phyloP scores from a whole-genome alignment of 2,329 filamentous ascomycete species.

The Gnomoniopsis smithogilvyi region DNA sequence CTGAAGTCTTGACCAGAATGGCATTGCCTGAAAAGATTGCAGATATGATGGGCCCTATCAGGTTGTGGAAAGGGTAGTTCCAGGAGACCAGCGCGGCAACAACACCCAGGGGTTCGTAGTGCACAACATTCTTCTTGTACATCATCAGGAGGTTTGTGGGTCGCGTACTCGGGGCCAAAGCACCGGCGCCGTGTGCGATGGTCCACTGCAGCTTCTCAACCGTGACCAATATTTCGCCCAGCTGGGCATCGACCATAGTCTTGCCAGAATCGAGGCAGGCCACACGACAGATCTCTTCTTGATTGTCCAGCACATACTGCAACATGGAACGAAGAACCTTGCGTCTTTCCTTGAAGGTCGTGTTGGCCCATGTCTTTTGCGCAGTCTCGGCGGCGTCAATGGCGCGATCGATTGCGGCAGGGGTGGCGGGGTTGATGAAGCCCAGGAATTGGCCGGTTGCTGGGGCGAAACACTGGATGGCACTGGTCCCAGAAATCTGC shows the following conservation, averaged over 20 bases:
- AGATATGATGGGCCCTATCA: slow-evolving; percentile 20
- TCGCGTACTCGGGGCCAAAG: slow-evolving; percentile 66
- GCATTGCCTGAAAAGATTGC: slow-evolving; percentile 62
- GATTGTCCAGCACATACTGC: slow-evolving; percentile 81
- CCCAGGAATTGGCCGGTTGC: slow-evolving; percentile 85
- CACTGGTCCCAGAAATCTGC: slow-evolving; percentile 58
- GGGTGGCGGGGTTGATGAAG: slow-evolving; percentile 71
- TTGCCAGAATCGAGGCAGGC: slow-evolving; percentile 94
- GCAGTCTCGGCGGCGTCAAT: slow-evolving; percentile 71
- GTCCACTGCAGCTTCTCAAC: slow-evolving; percentile 95
- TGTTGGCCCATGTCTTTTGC: slow-evolving; percentile 73
- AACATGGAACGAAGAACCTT: slow-evolving; percentile 79
- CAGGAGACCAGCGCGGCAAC: slow-evolving; percentile 91
- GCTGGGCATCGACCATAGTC: slow-evolving; percentile 88
- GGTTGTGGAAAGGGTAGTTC: slow-evolving; percentile 97
- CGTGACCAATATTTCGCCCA: slow-evolving; percentile 93
- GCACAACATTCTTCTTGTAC: slow-evolving; percentile 89
- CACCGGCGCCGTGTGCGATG: slow-evolving; percentile 81
- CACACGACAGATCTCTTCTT: slow-evolving; percentile 78
- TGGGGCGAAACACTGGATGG: slow-evolving; percentile 83
- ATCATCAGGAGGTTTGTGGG: slow-evolving; percentile 91
- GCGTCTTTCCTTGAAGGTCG: slow-evolving; percentile 73
- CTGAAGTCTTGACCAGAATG: slow-evolving; percentile 89
- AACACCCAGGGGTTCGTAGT: slow-evolving; percentile 89
- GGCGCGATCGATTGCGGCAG: slow-evolving; percentile 73